Evolutionary conservation across 345 rosid genomes (phyloP).

Genomic region (Limnanthes douglasii): DNA sequence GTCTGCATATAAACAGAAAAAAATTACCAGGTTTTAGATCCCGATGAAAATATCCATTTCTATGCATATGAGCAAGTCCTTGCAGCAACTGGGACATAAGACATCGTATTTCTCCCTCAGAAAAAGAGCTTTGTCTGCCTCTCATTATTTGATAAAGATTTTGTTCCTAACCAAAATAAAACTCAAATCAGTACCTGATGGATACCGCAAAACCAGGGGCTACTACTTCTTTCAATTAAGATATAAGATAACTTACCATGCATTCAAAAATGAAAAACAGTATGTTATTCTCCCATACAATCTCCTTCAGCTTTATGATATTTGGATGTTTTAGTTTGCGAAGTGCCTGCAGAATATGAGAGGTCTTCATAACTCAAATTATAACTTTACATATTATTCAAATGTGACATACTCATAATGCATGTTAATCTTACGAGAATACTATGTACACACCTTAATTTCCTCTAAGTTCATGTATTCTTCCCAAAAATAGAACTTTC

Average conservation of each 20-base stretch:
- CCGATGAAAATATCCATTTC: constrained; percentile 71
- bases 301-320: constrained; percentile 82
- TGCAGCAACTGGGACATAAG: constrained; percentile 73
- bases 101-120: constrained; percentile 60
- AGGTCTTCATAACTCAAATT: too few species aligned
- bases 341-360: constrained; percentile 55
- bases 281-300: constrained; percentile 75
- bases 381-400: too few species aligned
- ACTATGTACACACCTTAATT: constrained; percentile 48
- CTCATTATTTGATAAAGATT: constrained; percentile 79
- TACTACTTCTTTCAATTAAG: too few species aligned
- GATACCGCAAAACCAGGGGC: too few species aligned
- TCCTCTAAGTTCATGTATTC: constrained; percentile 82
- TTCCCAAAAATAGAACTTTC: constrained; percentile 86
- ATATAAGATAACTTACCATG: constrained; percentile 39
- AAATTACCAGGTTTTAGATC: constrained; percentile 82
- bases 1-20: neutral
- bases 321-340: constrained; percentile 75
- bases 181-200: constrained; percentile 6
- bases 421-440: too few species aligned
- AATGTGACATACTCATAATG: too few species aligned
- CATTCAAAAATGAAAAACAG: constrained; percentile 86
- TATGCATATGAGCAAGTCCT: constrained; percentile 90
- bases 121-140: constrained; percentile 47
- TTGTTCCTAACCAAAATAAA: constrained; percentile 36